Conservation (phyloP, 2,329 filamentous ascomycete genomes). For the Dryadomyces quercivorus region DNA sequence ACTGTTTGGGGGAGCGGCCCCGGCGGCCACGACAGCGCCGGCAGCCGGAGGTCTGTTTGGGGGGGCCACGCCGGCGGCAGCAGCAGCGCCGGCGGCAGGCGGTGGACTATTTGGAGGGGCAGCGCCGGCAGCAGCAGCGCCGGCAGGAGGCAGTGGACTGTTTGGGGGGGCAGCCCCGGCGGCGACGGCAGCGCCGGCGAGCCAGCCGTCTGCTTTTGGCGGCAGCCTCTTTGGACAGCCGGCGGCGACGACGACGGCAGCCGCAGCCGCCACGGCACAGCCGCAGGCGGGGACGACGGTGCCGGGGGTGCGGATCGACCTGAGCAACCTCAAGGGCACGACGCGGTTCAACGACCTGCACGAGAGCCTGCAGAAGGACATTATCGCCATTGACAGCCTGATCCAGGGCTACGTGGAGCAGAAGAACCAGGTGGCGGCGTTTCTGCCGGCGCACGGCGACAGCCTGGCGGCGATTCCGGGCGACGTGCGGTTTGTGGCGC, state of each 20-base stretch:
- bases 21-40: conserved; percentile 15
- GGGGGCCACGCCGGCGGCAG: not conserved
- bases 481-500: conserved; percentile 30
- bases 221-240: conserved; percentile 15
- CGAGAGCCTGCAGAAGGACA: conserved; percentile 65
- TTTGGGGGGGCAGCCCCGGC: conserved; percentile 1
- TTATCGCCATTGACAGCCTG: conserved; percentile 65
- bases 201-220: conserved; percentile 4
- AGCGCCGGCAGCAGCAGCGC: conserved; percentile 16
- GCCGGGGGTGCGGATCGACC: conserved; percentile 66
- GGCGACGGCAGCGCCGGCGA: not conserved
- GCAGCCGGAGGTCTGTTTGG: conserved; percentile 7
- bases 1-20: conserved; percentile 5
- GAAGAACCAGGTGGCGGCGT: conserved; percentile 63
- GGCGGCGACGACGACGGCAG: conserved; percentile 9
- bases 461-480: conserved; percentile 24
- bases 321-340: conserved; percentile 67
- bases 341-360: conserved; percentile 87
- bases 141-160: conserved; percentile 13
- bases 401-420: conserved; percentile 71
- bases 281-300: conserved; percentile 36
- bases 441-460: conserved; percentile 42
- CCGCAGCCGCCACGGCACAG: conserved; percentile 2
- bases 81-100: not conserved
- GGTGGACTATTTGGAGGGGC: conserved; percentile 8